Base-by-base conservation (phyloP, 2,329 filamentous ascomycete genomes). In the Neonectria faginata region DNA sequence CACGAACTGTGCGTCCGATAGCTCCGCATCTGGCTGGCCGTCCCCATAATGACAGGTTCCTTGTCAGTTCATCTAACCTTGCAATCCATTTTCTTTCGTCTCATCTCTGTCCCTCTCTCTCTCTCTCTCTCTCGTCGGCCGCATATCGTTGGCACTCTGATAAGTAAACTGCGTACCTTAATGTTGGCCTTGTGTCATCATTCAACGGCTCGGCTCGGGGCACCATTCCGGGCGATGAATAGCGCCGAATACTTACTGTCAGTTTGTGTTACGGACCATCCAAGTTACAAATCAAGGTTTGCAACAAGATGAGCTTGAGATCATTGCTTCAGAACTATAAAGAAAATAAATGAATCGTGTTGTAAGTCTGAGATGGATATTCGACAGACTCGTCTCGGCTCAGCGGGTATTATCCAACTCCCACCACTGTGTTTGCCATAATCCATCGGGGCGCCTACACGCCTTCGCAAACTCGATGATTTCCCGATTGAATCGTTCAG, bases 401-500 rank as follows among this genome's bases (percentile, higher is more conserved):
- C 14, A 22, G n/a, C 22, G 20, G 3, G 51, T 31, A 42, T 11
- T 48, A 4, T 16, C 7, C 25, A 16, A 25, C 22, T n/a, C 27
- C 11, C 29, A 14, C 31, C 36, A 44, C 20, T 36, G 18, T 25
- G 59, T n/a, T 20, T 55, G 11, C n/a, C 20, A 12, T n/a, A 18
- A 12, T 45, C 41, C 41, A 20, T 44, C 44, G 27, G 27, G 41
- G 29, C 44, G 36, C 39, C 61, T 69, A 20, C 70, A 73, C 18
- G 48, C 54, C 31, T 59, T 55, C 14, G 66, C 57, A 61, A 74
- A 74, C 16, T 74, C 68, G 10, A 52, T 31, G 31, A 74, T 66
- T 53, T 74, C 72, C 41, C 50, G 59, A 42, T 74, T 73, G 57
- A 74, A 74, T 50, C 64, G 66, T 50, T 69, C 70, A 5, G 72